Evolutionary conservation across 208 protist species (phyloP).

Genomic region (Leishmania lainsoni): DNA sequence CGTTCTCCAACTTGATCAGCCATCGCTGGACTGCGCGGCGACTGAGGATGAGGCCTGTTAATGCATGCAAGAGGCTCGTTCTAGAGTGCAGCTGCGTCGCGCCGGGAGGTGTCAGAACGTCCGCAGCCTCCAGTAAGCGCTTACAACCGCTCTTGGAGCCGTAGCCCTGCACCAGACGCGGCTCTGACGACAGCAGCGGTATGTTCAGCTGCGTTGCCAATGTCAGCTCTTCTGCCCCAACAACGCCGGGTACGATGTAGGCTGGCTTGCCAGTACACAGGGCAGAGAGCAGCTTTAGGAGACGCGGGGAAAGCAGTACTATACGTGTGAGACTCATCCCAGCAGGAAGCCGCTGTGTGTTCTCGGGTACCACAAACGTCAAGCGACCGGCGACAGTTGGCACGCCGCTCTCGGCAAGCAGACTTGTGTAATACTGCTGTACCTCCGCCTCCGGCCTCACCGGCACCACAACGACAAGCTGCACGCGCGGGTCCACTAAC

Average conservation of each 20-base stretch:
- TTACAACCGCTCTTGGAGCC: conserved; percentile 83
- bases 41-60: conserved; percentile 71
- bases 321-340: conserved; percentile 80
- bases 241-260: conserved; percentile 85
- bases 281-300: conserved; percentile 84
- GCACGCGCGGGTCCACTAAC: conserved; percentile 77
- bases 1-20: conserved; percentile 92
- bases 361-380: conserved; percentile 85
- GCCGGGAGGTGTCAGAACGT: conserved; percentile 74
- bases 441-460: conserved; percentile 80
- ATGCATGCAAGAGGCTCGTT: conserved; percentile 57
- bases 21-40: conserved; percentile 77
- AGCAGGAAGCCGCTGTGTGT: conserved; percentile 58
- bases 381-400: conserved; percentile 57
- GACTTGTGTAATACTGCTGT: conserved; percentile 73
- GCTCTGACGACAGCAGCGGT: conserved; percentile 82
- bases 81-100: conserved; percentile 56
- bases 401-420: conserved; percentile 77
- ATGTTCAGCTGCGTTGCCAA: conserved; percentile 84
- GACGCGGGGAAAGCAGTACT: conserved; percentile 66
- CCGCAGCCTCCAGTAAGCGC: conserved; percentile 74
- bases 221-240: conserved; percentile 87
- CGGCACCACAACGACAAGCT: conserved; percentile 80
- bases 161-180: conserved; percentile 77
- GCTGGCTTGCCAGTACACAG: conserved; percentile 62